Evolutionary conservation across 2,329 filamentous ascomycete genomes (phyloP).

Genomic region (Fusarium chlamydosporum): DNA sequence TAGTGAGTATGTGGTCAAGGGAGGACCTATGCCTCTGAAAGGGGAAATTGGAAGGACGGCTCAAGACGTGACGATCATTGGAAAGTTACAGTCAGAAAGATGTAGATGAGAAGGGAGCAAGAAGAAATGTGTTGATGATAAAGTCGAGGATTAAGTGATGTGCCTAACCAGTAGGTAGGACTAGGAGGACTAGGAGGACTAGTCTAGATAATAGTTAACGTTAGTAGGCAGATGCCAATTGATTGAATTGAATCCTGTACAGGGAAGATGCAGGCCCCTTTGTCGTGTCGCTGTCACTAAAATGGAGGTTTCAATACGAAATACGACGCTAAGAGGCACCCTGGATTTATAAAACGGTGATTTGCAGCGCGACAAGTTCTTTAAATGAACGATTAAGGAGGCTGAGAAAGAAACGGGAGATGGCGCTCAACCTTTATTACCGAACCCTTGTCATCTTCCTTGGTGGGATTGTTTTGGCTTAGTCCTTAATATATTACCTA

Average conservation of each 20-base stretch:
- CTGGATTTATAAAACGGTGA: not conserved
- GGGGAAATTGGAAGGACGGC: not conserved
- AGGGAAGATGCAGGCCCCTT: constrained; percentile 10
- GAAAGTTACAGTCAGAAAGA: not conserved
- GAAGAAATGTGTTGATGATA: not conserved
- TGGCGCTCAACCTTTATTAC: constrained; percentile 1
- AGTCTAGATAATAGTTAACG: not conserved
- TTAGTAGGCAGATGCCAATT: constrained; percentile 16
- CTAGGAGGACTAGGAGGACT: too few species aligned
- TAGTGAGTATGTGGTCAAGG: not conserved
- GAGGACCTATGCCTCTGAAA: constrained; percentile 1
- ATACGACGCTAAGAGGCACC: constrained; percentile 37
- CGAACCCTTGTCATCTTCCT: not conserved
- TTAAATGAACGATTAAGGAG: constrained; percentile 21
- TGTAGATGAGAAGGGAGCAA: not conserved
- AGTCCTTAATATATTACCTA: not conserved
- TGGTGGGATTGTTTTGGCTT: constrained; percentile 1
- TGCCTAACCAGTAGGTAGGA: not conserved
- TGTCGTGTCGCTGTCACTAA: not conserved
- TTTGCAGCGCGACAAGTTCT: constrained; percentile 10
- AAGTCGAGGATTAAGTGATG: constrained; percentile 18
- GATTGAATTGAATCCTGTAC: not conserved
- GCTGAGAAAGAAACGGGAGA: constrained; percentile 3
- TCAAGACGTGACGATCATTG: constrained; percentile 5
- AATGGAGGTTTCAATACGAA: constrained; percentile 28